These are phyloP conservation scores for Venturia carpophila DNA, from an alignment of 2,329 filamentous ascomycete species.

Conservation along the genomic window DNA sequence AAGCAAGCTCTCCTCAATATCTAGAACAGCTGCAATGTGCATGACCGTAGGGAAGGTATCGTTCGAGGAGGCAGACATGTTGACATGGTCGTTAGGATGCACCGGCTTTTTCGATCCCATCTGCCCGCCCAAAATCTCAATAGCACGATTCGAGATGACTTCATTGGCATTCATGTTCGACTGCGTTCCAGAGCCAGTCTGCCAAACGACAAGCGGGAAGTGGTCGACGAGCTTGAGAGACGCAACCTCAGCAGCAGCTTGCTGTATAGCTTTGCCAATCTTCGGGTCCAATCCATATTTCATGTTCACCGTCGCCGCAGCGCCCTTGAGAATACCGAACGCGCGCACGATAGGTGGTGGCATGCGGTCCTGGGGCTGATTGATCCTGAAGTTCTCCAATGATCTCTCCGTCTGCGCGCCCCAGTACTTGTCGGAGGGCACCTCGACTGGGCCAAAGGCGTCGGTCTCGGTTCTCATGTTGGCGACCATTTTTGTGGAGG, in stretches of 20 bases:
- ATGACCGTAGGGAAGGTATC: slow-evolving; percentile 99
- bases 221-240: slow-evolving; percentile 90
- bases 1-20: slow-evolving; percentile 78
- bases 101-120: slow-evolving; percentile 98
- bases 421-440: slow-evolving; percentile 92
- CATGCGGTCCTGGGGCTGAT: slow-evolving; percentile 98
- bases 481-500: slow-evolving; percentile 29
- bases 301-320: slow-evolving; percentile 93
- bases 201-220: slow-evolving; percentile 98
- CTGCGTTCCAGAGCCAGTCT: slow-evolving; percentile 96
- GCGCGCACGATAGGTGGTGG: slow-evolving; percentile 84
- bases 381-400: slow-evolving; percentile 97
- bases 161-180: slow-evolving; percentile 99
- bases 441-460: slow-evolving; percentile 95
- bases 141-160: slow-evolving; percentile 98
- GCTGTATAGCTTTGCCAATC: slow-evolving; percentile 85
- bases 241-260: slow-evolving; percentile 89
- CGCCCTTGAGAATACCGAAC: slow-evolving; percentile 95
- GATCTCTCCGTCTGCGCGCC: slow-evolving; percentile 95
- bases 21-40: slow-evolving; percentile 96
- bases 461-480: slow-evolving; percentile 79
- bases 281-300: slow-evolving; percentile 86
- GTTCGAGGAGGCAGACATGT: slow-evolving; percentile 98
- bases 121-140: slow-evolving; percentile 88
- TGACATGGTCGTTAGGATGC: slow-evolving; percentile 98